Base-by-base conservation (phyloP, 495 filamentous ascomycete species). In the Hypoxylon perforatum region DNA sequence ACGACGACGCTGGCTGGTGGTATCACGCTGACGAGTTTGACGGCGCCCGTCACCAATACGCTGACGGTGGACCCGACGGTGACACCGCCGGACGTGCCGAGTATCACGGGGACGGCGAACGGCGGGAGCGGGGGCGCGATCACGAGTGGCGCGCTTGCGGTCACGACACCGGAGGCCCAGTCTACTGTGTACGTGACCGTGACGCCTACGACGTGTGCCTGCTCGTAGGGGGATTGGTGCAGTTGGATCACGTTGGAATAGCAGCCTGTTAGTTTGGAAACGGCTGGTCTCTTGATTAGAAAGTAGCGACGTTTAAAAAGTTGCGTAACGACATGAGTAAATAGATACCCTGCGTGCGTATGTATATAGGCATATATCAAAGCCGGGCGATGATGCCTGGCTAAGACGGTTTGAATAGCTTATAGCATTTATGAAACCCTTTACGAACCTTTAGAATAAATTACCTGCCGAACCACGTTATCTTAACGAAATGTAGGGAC, bases 41-140 rank as follows among this genome's bases (percentile, higher is more conserved):
- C 38, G 4, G 21, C 50, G 0, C 67, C 67, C 7, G 33, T 65
- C 19, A 44, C 50, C 11, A 61, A 49, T 33, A 54, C 51, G 2
- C 28, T 70, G n/a, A 48, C 39, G 11, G 17, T 70, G 23, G 61
- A 65, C 47, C 47, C 61, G 4, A 38, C 57, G 18, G 57, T 65
- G 11, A 18, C n/a, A 4, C 35, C 42, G 51, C 67, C 67, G 14
- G 45, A 48, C 12, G 57, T 30, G 14, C 18, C 62, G n/a, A 49
- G 39, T 21, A 49, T 70, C 39, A 65, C 57, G 0, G 67, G 51
- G 15, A 44, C 52, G 19, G 17, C 61, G 35, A 14, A 9, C 3
- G 11, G 30, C 28, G 23, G 14, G 38, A 10, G 6, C 30, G 39
- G 14, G 39, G 17, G 1, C n/a, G 39, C 44, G 19, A 7, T 3